Evolutionary conservation across 495 filamentous ascomycete genomes (phyloP), one percentile per base, ranked within the genome.

Genomic region (Aspergillus nanangensis): DNA sequence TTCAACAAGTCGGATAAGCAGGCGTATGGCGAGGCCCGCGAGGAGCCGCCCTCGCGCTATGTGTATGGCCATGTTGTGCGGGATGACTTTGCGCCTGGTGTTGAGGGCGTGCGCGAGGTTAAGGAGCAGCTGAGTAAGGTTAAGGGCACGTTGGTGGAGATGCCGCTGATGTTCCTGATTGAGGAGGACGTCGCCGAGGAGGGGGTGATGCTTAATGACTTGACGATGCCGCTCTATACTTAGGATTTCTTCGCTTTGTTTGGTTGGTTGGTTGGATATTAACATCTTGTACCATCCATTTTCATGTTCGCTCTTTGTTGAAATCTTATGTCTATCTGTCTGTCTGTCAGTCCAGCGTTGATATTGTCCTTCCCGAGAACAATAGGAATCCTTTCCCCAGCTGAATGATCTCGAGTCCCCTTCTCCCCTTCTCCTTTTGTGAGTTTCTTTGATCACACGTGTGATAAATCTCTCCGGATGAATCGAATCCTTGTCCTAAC

Each of bases 141-240:
- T 11, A 82, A 82, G 52, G 92, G 92, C 0, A 88, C 79, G 11
- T 58, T 96, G 34, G 90, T 96, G 18, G 86, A 95, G 72, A 96
- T 96, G 92, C 89, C 91, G 40, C 69, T 97, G 55, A 72, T 87
- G 51, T 97, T 97, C 66, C 65, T 97, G 61, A 83, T 83, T 55
- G 87, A 89, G 20, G 80, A 88, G 63, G 90, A 96, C 68, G 78
- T 97, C 60, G 92, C 91, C 4, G 82, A 91, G 74, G 80, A 89
- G 50, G 92, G 92, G 3, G 43, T 95, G 58, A 75, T 76, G 34
- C 64, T 94, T 67, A 93, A 95, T 71, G 78, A 76, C 8, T 70
- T 94, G 55, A 95, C 90, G 15, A 82, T 89, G 63, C 84, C 84
- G 51, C 68, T 95, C 34, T 95, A 94, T 63, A 95, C 90, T 10